Evolutionary conservation across 371 early-diverging fungal genomes (phyloP).

Genomic region (Blastocladiella emersonii): DNA sequence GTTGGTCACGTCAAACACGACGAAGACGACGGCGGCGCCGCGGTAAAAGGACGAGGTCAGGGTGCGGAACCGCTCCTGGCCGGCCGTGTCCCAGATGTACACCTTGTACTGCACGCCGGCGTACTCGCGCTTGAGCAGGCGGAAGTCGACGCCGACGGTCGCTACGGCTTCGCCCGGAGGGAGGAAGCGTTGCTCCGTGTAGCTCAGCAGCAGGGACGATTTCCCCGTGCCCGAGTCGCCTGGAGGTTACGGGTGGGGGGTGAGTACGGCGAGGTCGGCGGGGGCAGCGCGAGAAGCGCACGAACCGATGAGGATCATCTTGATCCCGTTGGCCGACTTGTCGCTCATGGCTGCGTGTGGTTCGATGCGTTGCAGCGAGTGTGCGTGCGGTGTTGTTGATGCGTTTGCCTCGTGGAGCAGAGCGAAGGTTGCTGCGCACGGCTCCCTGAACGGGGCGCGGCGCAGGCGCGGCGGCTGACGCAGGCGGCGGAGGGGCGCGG

Average conservation of each 20-base stretch:
- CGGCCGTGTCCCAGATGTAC: slow-evolving; percentile 97
- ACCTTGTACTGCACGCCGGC: slow-evolving; percentile 88
- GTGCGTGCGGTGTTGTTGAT: too few relatives aligned
- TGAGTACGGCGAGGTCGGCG: too few relatives aligned
- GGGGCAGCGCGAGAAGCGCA: too few relatives aligned
- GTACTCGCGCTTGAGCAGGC: slow-evolving; percentile 22
- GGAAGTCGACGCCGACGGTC: slow-evolving; percentile 56
- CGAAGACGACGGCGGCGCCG: slow-evolving; percentile 96
- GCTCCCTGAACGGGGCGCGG: too few relatives aligned
- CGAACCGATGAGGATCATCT: not conserved
- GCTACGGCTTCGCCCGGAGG: slow-evolving; percentile 83
- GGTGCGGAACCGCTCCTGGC: slow-evolving; percentile 99
- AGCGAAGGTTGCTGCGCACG: too few relatives aligned
- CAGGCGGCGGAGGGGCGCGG: too few relatives aligned
- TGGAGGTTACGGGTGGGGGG: slow-evolving; percentile 6
- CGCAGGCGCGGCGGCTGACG: too few relatives aligned
- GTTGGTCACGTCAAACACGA: slow-evolving; percentile 94
- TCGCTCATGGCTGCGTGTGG: too few relatives aligned
- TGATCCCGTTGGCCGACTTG: not conserved
- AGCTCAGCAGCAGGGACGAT: slow-evolving; percentile 87
- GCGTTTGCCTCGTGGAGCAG: too few relatives aligned
- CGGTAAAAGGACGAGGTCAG: slow-evolving; percentile 98
- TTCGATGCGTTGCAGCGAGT: too few relatives aligned
- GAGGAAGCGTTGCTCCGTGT: slow-evolving; percentile 94
- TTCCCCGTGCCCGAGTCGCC: slow-evolving; percentile 99